A percentile compares a stretch with the other conserved stretches of the same genome.
Conservation (phyloP, 176 grass and related monocot genomes). For the Bolboschoenus planiculmis region DNA sequence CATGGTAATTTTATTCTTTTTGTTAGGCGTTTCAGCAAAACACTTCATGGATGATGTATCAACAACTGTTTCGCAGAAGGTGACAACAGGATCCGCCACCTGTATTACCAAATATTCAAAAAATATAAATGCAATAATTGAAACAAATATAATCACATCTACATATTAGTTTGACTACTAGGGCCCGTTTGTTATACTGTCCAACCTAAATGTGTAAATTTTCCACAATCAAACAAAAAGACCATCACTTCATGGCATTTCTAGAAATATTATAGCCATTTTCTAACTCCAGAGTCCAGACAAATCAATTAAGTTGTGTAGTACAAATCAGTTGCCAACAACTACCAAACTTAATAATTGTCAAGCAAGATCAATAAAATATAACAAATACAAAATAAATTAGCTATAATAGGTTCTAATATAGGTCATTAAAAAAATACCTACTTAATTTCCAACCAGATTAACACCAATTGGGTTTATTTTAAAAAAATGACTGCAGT, state of each 20-base stretch:
- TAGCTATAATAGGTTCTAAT: neutral
- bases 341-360: neutral
- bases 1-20: constrained; percentile 99
- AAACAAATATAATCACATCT: neutral
- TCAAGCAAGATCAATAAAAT: neutral
- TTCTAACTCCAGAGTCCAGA: too few species aligned
- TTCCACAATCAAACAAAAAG: neutral
- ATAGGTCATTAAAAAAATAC: neutral
- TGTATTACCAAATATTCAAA: constrained; percentile 24
- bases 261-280: neutral
- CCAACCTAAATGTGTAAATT: neutral
- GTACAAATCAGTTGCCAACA: neutral
- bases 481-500: neutral
- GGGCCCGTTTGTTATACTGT: neutral
- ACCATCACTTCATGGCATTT: neutral
- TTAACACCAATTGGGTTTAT: neutral
- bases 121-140: neutral
- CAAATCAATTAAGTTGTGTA: neutral
- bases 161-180: neutral
- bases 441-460: neutral
- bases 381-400: neutral
- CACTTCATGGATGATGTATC: constrained; percentile 99
- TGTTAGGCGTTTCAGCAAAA: constrained; percentile 99
- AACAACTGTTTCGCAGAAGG: constrained; percentile 96
- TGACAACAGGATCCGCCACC: constrained; percentile 99